phyloP scores from a whole-genome alignment of 768 basidiomycete species.

The Collybia sordida region DNA sequence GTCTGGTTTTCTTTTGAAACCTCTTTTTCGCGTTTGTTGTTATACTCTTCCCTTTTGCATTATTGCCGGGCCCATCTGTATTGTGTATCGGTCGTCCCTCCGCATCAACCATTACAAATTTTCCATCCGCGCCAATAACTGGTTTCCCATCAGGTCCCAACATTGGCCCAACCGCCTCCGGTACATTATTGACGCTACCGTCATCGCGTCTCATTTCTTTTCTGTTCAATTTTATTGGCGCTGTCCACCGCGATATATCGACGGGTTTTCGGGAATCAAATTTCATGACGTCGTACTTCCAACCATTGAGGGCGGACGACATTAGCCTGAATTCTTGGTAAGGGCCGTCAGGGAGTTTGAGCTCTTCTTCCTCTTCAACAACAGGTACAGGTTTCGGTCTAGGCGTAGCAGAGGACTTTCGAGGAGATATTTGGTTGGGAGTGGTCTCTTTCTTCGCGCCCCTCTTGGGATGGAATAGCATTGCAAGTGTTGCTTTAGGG shows the following conservation, averaged over 20 bases:
- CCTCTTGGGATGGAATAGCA: constrained; percentile 73
- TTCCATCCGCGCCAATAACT: constrained; percentile 75
- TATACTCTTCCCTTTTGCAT: constrained; percentile 42
- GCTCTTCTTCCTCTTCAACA: constrained; percentile 47
- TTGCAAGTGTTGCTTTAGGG: constrained; percentile 40
- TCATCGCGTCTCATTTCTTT: constrained; percentile 71
- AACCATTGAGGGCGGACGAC: constrained; percentile 78
- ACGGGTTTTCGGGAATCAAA: constrained; percentile 75
- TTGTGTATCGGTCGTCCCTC: constrained; percentile 71
- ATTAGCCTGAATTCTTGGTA: constrained; percentile 79
- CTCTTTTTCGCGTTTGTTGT: constrained; percentile 58
- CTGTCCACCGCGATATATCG: constrained; percentile 66
- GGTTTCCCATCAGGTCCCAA: constrained; percentile 82
- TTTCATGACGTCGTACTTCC: constrained; percentile 94
- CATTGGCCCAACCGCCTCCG: constrained; percentile 69
- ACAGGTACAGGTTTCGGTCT: constrained; percentile 35
- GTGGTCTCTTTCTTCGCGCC: constrained; percentile 35
- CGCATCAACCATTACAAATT: constrained; percentile 77
- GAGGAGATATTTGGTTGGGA: constrained; percentile 24
- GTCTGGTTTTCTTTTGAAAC: constrained; percentile 79
- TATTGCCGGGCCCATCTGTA: constrained; percentile 24
- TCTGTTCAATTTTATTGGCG: constrained; percentile 84
- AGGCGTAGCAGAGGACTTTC: constrained; percentile 39
- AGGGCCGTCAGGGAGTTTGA: constrained; percentile 63
- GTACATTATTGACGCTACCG: constrained; percentile 28